Percentiles rank a stretch among this genome's conserved stretches.
These are phyloP conservation scores for Ganoderma boninense DNA, from an alignment of 1,284 basidiomycete species.

Conservation along the genomic window DNA sequence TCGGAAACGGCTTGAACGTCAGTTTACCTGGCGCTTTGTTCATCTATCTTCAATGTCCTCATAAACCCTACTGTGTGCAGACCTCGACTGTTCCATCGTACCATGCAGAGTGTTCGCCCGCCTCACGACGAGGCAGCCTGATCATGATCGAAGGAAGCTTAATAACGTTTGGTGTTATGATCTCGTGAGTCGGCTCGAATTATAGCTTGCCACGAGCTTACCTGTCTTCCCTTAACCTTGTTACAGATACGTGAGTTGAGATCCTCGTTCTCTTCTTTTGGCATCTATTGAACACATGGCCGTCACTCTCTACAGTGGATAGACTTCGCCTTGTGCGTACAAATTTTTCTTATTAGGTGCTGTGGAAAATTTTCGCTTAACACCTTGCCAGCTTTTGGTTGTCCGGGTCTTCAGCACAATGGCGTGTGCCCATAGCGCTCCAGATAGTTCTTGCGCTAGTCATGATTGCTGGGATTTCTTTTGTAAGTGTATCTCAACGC, in stretches of 20 bases:
- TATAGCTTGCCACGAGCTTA: conserved; percentile 42
- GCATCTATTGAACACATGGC: background rate
- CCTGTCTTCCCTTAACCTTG: conserved; percentile 33
- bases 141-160: conserved; percentile 77
- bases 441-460: conserved; percentile 71
- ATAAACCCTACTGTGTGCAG: conserved; percentile 39
- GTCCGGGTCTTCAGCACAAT: conserved; percentile 62
- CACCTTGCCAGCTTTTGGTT: conserved; percentile 54
- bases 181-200: conserved; percentile 56
- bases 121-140: conserved; percentile 66
- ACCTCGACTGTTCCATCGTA: conserved; percentile 71
- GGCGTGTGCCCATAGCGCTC: conserved; percentile 75
- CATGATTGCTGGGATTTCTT: conserved; percentile 63
- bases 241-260: conserved; percentile 42
- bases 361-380: conserved; percentile 1
- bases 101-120: conserved; percentile 72
- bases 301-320: conserved; percentile 55
- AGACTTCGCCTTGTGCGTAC: conserved; percentile 62
- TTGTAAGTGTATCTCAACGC: conserved; percentile 49
- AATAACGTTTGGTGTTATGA: conserved; percentile 76
- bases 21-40: conserved; percentile 26
- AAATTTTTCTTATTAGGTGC: background rate
- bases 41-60: background rate
- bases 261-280: background rate
- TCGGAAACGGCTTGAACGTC: conserved; percentile 77